A percentile compares a stretch with the other conserved stretches of the same genome.
phyloP scores from a whole-genome alignment of 306 rosid species.

The Quercus ilex region DNA sequence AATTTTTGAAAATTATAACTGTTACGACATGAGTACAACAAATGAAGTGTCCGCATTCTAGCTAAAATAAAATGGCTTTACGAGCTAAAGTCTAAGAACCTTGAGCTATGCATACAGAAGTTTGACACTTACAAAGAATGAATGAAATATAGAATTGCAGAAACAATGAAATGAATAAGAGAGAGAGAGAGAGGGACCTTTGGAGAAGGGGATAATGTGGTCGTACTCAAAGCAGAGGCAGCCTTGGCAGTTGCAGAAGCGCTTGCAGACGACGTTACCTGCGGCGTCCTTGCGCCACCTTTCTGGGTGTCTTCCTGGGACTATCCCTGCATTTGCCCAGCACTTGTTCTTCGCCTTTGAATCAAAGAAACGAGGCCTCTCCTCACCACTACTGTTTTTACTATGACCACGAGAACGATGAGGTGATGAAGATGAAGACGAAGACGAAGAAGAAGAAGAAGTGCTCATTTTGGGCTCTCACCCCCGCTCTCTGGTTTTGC shows the following conservation, averaged over 20 bases:
- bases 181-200: constrained; percentile 42
- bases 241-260: constrained; percentile 82
- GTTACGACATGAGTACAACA: no score
- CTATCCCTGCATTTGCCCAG: constrained; percentile 67
- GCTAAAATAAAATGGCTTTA: no score
- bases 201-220: constrained; percentile 82
- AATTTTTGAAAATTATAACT: no score
- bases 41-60: no score
- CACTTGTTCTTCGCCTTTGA: constrained; percentile 55
- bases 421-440: constrained; percentile 37
- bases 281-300: constrained; percentile 97
- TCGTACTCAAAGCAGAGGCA: constrained; percentile 97
- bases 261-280: constrained; percentile 86
- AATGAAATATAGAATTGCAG: no score
- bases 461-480: constrained; percentile 35
- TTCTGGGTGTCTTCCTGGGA: constrained; percentile 90
- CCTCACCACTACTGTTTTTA: constrained; percentile 22
- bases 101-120: no score
- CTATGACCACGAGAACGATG: constrained; percentile 36
- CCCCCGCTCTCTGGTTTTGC: not conserved
- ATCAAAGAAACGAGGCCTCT: constrained; percentile 69
- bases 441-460: not conserved
- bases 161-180: not conserved
- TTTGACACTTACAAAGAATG: no score
- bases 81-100: no score